Conservation (phyloP, 345 rosid genomes). For the Salix brachista region DNA sequence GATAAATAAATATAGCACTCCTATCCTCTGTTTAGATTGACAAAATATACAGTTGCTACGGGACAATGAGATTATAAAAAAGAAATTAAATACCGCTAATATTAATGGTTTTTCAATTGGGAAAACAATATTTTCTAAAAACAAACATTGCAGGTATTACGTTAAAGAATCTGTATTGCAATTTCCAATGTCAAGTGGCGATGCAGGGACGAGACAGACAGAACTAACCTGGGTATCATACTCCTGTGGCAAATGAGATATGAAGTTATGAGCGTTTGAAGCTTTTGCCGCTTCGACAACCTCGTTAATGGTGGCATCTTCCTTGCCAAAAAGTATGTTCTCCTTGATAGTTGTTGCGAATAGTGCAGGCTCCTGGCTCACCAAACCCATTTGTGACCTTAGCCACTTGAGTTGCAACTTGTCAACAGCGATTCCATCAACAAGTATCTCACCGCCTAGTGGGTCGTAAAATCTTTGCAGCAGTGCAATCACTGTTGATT, state of each 20-base stretch:
- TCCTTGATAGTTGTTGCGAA: constrained; percentile 39
- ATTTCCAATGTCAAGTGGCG: not conserved
- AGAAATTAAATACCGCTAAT: no score
- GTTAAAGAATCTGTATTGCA: not conserved
- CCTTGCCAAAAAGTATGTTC: constrained; percentile 43
- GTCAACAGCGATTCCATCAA: constrained; percentile 56
- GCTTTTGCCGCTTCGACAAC: constrained; percentile 33
- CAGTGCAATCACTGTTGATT: constrained; percentile 74
- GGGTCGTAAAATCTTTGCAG: constrained; percentile 86
- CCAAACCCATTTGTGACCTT: constrained; percentile 58
- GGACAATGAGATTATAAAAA: no score
- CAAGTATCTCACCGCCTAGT: constrained; percentile 52
- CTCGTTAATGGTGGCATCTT: constrained; percentile 33
- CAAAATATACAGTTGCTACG: no score
- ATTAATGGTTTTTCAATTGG: no score
- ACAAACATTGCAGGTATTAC: no score
- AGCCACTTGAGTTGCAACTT: constrained; percentile 78
- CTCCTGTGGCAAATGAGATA: constrained; percentile 27
- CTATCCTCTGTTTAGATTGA: no score
- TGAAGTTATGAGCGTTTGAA: constrained; percentile 40
- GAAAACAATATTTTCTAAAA: no score
- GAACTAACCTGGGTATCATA: constrained; percentile 38
- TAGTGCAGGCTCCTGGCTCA: constrained; percentile 45
- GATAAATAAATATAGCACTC: no score
- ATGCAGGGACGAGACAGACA: not conserved